Evolutionary conservation across 2,329 filamentous ascomycete genomes (phyloP).

Genomic region (Phialocephala sp.): DNA sequence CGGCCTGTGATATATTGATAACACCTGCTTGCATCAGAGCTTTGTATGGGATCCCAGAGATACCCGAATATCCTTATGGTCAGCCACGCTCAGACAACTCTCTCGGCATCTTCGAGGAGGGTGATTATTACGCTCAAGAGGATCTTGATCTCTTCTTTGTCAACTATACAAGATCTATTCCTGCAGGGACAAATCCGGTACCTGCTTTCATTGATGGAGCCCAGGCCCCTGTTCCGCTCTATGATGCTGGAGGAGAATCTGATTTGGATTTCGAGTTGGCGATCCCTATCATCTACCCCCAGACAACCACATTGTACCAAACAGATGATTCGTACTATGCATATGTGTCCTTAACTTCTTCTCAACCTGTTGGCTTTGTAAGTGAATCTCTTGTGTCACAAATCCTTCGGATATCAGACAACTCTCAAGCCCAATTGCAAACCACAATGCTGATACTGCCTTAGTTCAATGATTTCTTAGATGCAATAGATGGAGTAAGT

Average conservation of each 20-base stretch:
- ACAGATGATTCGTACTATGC: conserved; percentile 45
- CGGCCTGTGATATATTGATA: conserved; percentile 25
- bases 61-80: conserved; percentile 25
- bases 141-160: conserved; percentile 45
- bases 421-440: not conserved
- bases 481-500: conserved; percentile 49
- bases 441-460: not conserved
- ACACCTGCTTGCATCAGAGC: conserved; percentile 36
- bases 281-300: conserved; percentile 47
- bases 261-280: conserved; percentile 46
- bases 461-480: conserved; percentile 52
- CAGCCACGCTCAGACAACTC: conserved; percentile 39
- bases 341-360: conserved; percentile 34
- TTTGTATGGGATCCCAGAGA: conserved; percentile 43
- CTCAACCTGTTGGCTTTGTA: not conserved
- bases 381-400: not conserved
- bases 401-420: too few relatives aligned
- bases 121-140: conserved; percentile 45
- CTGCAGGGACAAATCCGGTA: conserved; percentile 40
- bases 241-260: conserved; percentile 41
- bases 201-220: conserved; percentile 44
- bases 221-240: conserved; percentile 24
- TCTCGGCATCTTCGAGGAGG: conserved; percentile 46
- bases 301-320: conserved; percentile 47
- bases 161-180: conserved; percentile 39